Conservation (phyloP, 768 basidiomycete genomes). For the Pisolithus orientalis region DNA sequence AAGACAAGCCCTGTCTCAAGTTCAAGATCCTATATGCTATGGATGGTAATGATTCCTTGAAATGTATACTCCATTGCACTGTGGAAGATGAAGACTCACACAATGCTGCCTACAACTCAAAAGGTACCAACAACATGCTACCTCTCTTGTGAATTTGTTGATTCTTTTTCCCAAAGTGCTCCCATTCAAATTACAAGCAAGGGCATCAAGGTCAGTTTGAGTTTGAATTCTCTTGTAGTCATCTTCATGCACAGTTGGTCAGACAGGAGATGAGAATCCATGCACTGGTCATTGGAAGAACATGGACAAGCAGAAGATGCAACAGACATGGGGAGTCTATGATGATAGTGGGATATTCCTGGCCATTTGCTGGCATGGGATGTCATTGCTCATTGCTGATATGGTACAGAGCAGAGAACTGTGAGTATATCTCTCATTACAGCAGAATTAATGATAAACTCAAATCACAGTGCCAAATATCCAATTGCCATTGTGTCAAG, state of each 20-base stretch:
- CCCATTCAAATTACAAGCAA: no score
- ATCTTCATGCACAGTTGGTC: no score
- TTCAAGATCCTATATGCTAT: slow-evolving; percentile 7
- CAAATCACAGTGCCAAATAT: slow-evolving; percentile 14
- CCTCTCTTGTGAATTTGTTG: background rate
- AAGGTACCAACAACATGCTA: no score
- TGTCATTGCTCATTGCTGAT: slow-evolving; percentile 22
- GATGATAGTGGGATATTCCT: slow-evolving; percentile 34
- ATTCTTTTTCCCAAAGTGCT: no score
- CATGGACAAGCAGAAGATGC: background rate
- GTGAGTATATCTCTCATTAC: background rate
- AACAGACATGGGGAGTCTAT: slow-evolving; percentile 29
- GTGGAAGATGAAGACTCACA: no score
- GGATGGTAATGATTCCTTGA: slow-evolving; percentile 7
- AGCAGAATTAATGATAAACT: no score
- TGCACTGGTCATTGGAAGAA: background rate
- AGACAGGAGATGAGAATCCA: background rate
- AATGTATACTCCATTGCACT: background rate
- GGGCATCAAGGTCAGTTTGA: no score
- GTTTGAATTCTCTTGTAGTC: no score
- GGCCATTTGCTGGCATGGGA: slow-evolving; percentile 28
- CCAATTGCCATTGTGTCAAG: slow-evolving; percentile 7
- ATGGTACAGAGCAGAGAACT: slow-evolving; percentile 13
- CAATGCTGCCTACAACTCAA: no score
- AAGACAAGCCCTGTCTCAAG: background rate